Base-by-base conservation (phyloP, 2,329 filamentous ascomycete genomes). In the Ophiostoma ulmi region DNA sequence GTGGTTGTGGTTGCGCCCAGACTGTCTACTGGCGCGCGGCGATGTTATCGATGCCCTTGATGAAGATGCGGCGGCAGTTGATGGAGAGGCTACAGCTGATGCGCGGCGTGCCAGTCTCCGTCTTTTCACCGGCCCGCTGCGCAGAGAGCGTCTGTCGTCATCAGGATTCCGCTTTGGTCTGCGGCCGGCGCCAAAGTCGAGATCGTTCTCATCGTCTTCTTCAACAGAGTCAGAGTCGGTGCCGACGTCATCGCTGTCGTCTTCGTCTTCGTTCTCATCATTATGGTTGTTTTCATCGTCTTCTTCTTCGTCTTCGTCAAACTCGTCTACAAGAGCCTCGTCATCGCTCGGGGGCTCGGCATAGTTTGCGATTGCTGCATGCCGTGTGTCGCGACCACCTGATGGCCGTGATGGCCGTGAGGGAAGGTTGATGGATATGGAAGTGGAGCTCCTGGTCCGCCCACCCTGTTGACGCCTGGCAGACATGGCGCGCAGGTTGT, bases 361-460 rank as follows among this genome's bases (percentile, higher is more conserved):
- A 31, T 73, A 71, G 22, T 14, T 69, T 13, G 48, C 67, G 7
- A 70, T 67, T 0, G 70, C 67, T 6, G 73, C 68, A 36, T 70
- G 71, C 13, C 73, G 72, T 17, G 72, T 72, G 10, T 36, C 68
- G 11, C 73, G 73, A 38, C 65, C 52, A n/a, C 67, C 63, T 20
- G 69, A 44, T 20, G 67, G 35, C 14, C 70, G 70, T 61, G 65
- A 52, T 3, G 70, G 39, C 1, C 36, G 38, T 10, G 63, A 70
- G 8, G 61, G 22, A 5, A 48, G n/a, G 7, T 10, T 31, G 14
- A 52, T 10, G 8, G 63, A 11, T 36, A 13, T 38, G 35, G 20
- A 64, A 39, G 61, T n/a, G 17, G 61, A 63, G 26, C 58, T 35
- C 17, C n/a, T 31, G 14, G 58, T 22, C 52, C n/a, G 52, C 22